phyloP scores from a whole-genome alignment of 2,329 filamentous ascomycete genomes.

The Plenodomus tracheiphilus region DNA sequence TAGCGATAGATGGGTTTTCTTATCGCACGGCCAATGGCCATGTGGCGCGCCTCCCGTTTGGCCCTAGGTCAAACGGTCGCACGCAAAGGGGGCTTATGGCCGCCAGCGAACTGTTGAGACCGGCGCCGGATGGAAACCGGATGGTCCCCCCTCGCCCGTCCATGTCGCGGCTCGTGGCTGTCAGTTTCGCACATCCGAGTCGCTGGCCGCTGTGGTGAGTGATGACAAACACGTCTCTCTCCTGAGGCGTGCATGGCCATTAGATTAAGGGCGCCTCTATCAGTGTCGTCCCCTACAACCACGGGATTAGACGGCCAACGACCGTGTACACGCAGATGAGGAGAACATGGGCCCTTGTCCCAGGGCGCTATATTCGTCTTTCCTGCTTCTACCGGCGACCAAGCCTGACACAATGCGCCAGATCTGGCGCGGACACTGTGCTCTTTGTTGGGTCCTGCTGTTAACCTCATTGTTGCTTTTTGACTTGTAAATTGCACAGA shows the following conservation, averaged over 20 bases:
- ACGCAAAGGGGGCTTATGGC: conserved; percentile 29
- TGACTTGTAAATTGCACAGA: conserved; percentile 2
- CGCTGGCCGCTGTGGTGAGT: conserved; percentile 10
- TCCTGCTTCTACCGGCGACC: conserved; percentile 25
- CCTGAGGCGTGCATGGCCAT: conserved; percentile 25
- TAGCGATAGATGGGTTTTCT: conserved; percentile 27
- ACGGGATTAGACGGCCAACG: conserved; percentile 17
- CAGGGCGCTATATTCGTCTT: conserved; percentile 23
- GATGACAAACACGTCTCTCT: conserved; percentile 7
- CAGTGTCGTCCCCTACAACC: not conserved
- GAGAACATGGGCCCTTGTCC: conserved; percentile 13
- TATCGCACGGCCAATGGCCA: conserved; percentile 24
- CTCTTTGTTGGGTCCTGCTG: conserved; percentile 6
- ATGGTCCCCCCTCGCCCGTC: conserved; percentile 15
- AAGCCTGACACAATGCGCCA: conserved; percentile 17
- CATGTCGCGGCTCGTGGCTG: conserved; percentile 5
- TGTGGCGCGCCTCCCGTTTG: conserved; percentile 26
- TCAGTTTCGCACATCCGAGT: conserved; percentile 8
- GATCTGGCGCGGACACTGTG: conserved; percentile 4
- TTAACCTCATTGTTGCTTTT: conserved; percentile 12
- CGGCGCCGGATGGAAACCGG: conserved; percentile 17
- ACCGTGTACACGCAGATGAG: conserved; percentile 8
- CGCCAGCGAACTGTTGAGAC: conserved; percentile 29
- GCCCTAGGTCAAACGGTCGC: conserved; percentile 26
- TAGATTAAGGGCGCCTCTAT: not conserved